Conservation (phyloP, 495 filamentous ascomycete genomes). For the Xylaria acuta region DNA sequence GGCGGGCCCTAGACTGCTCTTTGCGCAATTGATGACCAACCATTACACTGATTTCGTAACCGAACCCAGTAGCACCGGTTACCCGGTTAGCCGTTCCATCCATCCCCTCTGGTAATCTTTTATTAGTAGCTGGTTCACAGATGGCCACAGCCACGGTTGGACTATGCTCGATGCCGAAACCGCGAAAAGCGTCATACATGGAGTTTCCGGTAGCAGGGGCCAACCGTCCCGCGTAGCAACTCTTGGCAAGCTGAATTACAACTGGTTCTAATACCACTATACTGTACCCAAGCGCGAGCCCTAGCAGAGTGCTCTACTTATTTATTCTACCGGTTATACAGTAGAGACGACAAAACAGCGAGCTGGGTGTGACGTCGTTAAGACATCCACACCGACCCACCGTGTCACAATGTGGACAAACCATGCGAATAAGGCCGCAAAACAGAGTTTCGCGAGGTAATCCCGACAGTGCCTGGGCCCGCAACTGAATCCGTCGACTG, state of each 20-base stretch:
- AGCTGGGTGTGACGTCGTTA: not conserved
- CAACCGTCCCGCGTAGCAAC: not conserved
- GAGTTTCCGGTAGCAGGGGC: not conserved
- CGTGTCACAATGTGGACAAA: not conserved
- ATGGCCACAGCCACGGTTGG: not conserved
- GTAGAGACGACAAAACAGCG: too few species aligned
- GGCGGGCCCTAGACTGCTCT: not conserved
- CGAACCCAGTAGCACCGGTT: not conserved
- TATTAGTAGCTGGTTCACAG: not conserved
- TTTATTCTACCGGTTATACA: too few species aligned
- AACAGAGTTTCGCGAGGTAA: not conserved
- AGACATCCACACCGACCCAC: not conserved
- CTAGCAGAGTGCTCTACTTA: too few species aligned
- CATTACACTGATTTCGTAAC: not conserved
- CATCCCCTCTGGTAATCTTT: not conserved
- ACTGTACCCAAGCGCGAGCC: not conserved
- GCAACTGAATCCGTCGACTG: not conserved
- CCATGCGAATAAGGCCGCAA: not conserved
- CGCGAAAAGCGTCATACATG: not conserved
- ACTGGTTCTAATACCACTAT: too few species aligned
- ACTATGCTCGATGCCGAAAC: slow-evolving; percentile 5
- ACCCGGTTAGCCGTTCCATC: not conserved
- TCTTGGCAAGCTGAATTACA: not conserved
- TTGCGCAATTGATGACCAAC: not conserved
- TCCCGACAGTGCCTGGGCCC: not conserved